These are phyloP conservation scores for Didymella glomerata DNA, from an alignment of 2,329 filamentous ascomycete species.

Conservation along the genomic window DNA sequence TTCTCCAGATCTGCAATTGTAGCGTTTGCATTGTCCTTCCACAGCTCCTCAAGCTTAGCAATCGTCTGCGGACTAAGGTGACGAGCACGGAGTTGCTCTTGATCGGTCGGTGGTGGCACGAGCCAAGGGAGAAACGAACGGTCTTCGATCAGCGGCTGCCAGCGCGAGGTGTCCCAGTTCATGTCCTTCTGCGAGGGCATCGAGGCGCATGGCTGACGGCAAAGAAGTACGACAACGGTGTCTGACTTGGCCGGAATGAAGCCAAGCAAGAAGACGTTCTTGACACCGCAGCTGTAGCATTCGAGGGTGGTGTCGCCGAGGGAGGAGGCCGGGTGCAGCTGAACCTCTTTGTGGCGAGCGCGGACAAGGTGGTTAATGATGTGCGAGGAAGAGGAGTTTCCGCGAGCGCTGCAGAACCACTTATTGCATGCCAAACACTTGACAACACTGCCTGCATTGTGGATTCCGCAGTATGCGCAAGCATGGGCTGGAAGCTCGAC, in stretches of 20 bases:
- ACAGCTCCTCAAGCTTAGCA: constrained; percentile 95
- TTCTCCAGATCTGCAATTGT: constrained; percentile 93
- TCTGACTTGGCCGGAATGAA: constrained; percentile 99
- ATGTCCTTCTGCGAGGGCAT: constrained; percentile 98
- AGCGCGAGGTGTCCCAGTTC: constrained; percentile 98
- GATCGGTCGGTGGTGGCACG: constrained; percentile 85
- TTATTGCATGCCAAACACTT: constrained; percentile 96
- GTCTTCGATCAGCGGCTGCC: constrained; percentile 97
- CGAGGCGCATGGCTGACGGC: constrained; percentile 93
- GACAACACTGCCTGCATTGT: constrained; percentile 93
- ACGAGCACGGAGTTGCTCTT: constrained; percentile 92
- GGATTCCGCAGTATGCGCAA: constrained; percentile 94
- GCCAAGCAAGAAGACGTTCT: constrained; percentile 96
- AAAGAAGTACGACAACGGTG: constrained; percentile 95
- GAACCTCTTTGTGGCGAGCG: constrained; percentile 97
- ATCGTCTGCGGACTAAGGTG: constrained; percentile 95
- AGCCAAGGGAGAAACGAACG: constrained; percentile 95
- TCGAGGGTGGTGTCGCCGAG: constrained; percentile 96
- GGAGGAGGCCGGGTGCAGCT: constrained; percentile 90
- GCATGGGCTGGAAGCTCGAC: constrained; percentile 88
- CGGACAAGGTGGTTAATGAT: constrained; percentile 98
- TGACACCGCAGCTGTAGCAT: constrained; percentile 99
- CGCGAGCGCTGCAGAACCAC: constrained; percentile 98
- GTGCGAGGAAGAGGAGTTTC: constrained; percentile 95
- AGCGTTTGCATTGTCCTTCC: constrained; percentile 92